phyloP scores from a whole-genome alignment of 2,329 filamentous ascomycete genomes.

The Sordariomycetes sp. region DNA sequence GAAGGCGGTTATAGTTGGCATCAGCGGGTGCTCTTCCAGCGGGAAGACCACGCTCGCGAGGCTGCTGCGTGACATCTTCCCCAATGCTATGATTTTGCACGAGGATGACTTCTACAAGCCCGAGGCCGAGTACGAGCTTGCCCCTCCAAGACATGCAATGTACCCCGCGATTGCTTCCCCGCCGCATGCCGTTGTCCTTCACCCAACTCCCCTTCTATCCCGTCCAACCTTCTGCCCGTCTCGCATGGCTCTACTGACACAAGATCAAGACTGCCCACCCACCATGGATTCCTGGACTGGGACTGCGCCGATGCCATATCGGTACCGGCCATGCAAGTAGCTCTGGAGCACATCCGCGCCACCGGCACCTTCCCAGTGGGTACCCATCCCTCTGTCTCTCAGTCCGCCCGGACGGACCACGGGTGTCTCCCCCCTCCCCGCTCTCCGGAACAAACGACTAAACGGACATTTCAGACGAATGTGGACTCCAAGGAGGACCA shows the following conservation, averaged over 20 bases:
- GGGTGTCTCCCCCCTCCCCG: conserved; percentile 9
- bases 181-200: background rate
- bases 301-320: conserved; percentile 75
- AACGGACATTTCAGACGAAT: conserved; percentile 22
- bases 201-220: background rate
- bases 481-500: conserved; percentile 44
- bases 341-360: conserved; percentile 56
- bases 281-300: conserved; percentile 66
- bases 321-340: conserved; percentile 50
- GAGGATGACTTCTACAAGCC: conserved; percentile 92
- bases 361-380: conserved; percentile 53
- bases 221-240: no score
- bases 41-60: conserved; percentile 91
- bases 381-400: conserved; percentile 8
- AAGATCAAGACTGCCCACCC: conserved; percentile 5
- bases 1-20: conserved; percentile 55
- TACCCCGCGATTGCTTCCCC: background rate
- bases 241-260: background rate
- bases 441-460: background rate
- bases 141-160: conserved; percentile 7
- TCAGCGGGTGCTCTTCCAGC: conserved; percentile 83
- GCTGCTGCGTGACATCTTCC: conserved; percentile 71
- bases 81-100: conserved; percentile 70
- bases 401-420: conserved; percentile 14
- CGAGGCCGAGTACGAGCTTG: conserved; percentile 48